A percentile compares a stretch with the other conserved stretches of the same genome.
Evolutionary conservation across 495 filamentous ascomycete genomes (phyloP).

Genomic region (Eremomyces bilateralis): DNA sequence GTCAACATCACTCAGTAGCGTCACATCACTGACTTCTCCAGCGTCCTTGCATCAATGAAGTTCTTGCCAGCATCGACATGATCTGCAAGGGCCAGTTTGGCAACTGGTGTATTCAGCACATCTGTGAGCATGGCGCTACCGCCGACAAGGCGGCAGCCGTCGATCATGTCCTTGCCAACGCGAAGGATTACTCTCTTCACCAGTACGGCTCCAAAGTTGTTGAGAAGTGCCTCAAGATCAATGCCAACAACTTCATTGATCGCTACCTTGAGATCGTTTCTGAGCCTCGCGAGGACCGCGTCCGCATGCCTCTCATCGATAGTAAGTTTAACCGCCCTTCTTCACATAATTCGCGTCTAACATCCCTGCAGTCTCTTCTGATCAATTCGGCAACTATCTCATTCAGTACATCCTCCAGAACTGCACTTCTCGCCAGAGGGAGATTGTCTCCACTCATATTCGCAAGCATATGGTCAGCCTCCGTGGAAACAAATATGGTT

Average conservation of each 20-base stretch:
- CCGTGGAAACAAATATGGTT: slow-evolving; percentile 94
- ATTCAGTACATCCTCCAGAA: slow-evolving; percentile 92
- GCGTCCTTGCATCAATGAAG: slow-evolving; percentile 93
- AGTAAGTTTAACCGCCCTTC: slow-evolving; percentile 28
- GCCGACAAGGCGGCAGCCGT: slow-evolving; percentile 80
- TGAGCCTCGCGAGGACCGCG: slow-evolving; percentile 71
- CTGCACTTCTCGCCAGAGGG: slow-evolving; percentile 65
- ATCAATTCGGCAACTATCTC: slow-evolving; percentile 97
- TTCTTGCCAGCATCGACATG: slow-evolving; percentile 78
- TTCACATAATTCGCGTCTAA: slow-evolving; percentile 13
- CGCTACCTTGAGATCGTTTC: slow-evolving; percentile 88
- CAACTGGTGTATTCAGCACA: slow-evolving; percentile 99
- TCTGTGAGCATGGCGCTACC: slow-evolving; percentile 89
- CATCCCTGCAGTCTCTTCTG: slow-evolving; percentile 48
- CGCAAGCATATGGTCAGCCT: slow-evolving; percentile 99
- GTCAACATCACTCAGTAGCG: slow-evolving; percentile 2
- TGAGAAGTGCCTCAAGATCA: slow-evolving; percentile 97
- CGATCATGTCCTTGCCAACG: slow-evolving; percentile 82
- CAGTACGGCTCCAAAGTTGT: slow-evolving; percentile 98
- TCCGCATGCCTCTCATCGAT: slow-evolving; percentile 92
- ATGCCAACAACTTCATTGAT: slow-evolving; percentile 70
- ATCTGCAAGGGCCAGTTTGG: slow-evolving; percentile 97
- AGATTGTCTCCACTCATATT: slow-evolving; percentile 81
- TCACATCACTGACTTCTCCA: slow-evolving; percentile 14
- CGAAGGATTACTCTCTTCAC: slow-evolving; percentile 94